Evolutionary conservation across 2,329 filamentous ascomycete genomes (phyloP), one percentile per base, ranked within the genome.

Genomic region (Sordariomycetes sp.): DNA sequence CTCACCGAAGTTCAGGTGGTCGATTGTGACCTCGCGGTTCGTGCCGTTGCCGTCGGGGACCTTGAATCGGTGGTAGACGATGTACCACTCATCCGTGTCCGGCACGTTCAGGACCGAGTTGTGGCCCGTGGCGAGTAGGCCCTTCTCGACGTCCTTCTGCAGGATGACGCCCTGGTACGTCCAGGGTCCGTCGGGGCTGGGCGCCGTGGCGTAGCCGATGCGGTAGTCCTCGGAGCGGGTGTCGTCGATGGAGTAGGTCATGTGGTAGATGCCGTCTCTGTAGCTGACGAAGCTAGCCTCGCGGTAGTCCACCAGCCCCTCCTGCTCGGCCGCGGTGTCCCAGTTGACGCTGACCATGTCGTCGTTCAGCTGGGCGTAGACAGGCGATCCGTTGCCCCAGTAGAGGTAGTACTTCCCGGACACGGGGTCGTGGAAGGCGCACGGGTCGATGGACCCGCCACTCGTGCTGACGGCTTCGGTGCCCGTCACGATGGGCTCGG

Each of bases 331-430:
- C 4, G 54, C 49, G 3, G 61, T 62, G 31, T 49, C 35, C 40
- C 49, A 27, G 29, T 63, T 59, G 42, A 68, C 50, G 0, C 60
- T 64, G 1, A 58, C 44, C 65, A 70, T 68, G 45, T 68, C 58
- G 17, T 65, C 58, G 21, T 48, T 51, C 0, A 68, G 44, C 41
- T 68, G 58, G 1, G 64, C 65, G 12, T 58, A 46, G 0, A 68
- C 36, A 0, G 63, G 55, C 0, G 39, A 39, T 1, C 64, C 60
- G 32, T 68, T 69, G 5, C 77, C 77, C 54, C 79, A 80, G 51
- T 77, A 81, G 6, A 82, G 46, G 40, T 78, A 81, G 34, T 70
- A 74, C 25, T 66, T 60, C 3, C 68, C 71, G 26, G 75, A 54
- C 1, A 49, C 66, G 1, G 75, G 74, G 38, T 82, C 77, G 2